Evolutionary conservation across 2,329 filamentous ascomycete genomes (phyloP), one percentile per base, ranked within the genome.

Genomic region (Paramyrothecium sp.): DNA sequence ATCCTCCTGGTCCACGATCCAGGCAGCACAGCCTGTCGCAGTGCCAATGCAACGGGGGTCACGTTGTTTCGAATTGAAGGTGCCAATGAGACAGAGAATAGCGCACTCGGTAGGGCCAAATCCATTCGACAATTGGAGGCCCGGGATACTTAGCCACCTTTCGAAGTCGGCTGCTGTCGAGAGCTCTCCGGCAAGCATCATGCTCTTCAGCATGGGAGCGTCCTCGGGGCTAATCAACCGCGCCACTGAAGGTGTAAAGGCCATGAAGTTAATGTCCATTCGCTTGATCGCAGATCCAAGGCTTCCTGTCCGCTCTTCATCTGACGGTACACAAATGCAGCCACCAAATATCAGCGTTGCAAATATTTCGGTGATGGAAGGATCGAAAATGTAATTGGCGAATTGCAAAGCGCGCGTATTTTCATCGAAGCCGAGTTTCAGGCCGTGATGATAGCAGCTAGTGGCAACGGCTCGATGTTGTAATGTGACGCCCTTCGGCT

Each of bases 291-390:
- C 19, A 16, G 46, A 51, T 1, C 19, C 30, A n/a, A 58, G 19
- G 20, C 58, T 56, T 12, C 51, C 47, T 8, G 33, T 55, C 3
- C 58, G 56, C 26, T 58, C 60, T 13, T 53, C 4, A 8, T 61
- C 56, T 33, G 56, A 54, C 12, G 58, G 60, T 2, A 60, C 49
- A 21, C 60, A 61, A 2, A 61, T 3, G 19, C 58, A 60, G 10
- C 54, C 60, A n/a, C 73, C 82, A 54, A 78, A 80, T 44, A 63
- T 47, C 22, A 61, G 81, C 0, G 70, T 86, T 4, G 57, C 56
- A 21, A 61, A 55, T n/a, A 50, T 20, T 7, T 61, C 60, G 23
- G 58, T 34, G 3, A 61, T 61, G 20, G 47, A 47, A 34, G 55
- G 33, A 26, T 56, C 52, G n/a, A 53, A 41, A 2, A 33, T 41